A percentile compares a stretch with the other conserved stretches of the same genome.
Conservation (phyloP, 345 rosid species). For the Nasturtium officinale region DNA sequence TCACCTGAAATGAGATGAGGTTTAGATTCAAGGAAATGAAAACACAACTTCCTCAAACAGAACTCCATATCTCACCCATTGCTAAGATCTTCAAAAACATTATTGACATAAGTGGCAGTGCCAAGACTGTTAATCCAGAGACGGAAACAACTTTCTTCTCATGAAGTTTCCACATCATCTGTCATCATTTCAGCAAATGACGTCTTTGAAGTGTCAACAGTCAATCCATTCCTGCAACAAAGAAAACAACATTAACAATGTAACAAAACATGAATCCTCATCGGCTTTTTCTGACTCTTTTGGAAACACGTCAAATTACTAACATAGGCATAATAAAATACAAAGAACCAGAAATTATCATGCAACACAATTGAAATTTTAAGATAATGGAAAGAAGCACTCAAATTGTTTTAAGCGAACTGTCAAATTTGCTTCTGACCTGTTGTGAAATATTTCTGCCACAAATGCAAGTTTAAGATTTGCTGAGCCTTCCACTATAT, state of each 20-base stretch:
- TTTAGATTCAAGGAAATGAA: conserved; percentile 28
- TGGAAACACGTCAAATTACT: neutral
- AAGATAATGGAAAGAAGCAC: neutral
- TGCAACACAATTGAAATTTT: neutral
- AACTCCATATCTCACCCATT: conserved; percentile 63
- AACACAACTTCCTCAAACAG: neutral
- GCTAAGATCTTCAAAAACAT: conserved; percentile 90
- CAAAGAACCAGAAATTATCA: neutral
- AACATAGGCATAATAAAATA: neutral
- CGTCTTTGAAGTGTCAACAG: conserved; percentile 61
- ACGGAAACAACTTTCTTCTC: conserved; percentile 98
- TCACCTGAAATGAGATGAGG: conserved; percentile 60
- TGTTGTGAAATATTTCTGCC: conserved; percentile 90
- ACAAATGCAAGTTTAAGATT: conserved; percentile 98
- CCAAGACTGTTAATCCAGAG: conserved; percentile 99
- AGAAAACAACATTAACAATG: conserved; percentile 26
- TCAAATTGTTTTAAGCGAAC: neutral
- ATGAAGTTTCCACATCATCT: conserved; percentile 89
- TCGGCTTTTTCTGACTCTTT: conserved; percentile 16
- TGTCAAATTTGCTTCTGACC: conserved; percentile 24
- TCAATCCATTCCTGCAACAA: conserved; percentile 81
- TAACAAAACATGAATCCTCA: neutral
- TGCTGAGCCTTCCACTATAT: conserved; percentile 93
- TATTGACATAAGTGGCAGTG: conserved; percentile 71
- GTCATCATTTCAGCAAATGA: conserved; percentile 98